Conservation (phyloP, 306 rosid genomes). For the Vachellia pachyceras region DNA sequence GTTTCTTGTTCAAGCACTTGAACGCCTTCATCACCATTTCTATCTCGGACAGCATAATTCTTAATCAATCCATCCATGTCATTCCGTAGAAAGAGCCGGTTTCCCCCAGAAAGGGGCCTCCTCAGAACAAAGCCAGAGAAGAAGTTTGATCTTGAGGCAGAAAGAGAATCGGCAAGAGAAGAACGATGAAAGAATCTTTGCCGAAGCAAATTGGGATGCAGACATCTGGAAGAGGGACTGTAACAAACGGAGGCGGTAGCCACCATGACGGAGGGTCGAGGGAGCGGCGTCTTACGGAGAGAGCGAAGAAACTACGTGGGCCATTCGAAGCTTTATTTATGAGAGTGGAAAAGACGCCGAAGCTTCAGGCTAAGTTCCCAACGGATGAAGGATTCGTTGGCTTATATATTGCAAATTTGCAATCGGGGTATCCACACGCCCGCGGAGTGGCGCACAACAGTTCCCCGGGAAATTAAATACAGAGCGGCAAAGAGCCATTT, state of each 20-base stretch:
- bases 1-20: slow-evolving; percentile 66
- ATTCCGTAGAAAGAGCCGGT: slow-evolving; percentile 32
- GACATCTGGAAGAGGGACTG: slow-evolving; percentile 38
- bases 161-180: slow-evolving; percentile 29
- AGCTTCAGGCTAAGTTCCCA: not conserved
- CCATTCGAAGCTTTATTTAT: not conserved
- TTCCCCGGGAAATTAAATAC: not conserved
- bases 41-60: slow-evolving; percentile 48
- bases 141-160: slow-evolving; percentile 43
- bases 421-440: not conserved
- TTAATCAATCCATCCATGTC: slow-evolving; percentile 47
- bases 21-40: slow-evolving; percentile 46
- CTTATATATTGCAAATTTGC: not conserved
- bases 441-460: not conserved
- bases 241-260: slow-evolving; percentile 16
- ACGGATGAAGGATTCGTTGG: not conserved
- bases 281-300: not conserved
- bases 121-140: slow-evolving; percentile 37
- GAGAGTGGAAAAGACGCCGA: not conserved
- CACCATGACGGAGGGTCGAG: slow-evolving; percentile 39
- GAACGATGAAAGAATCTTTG: slow-evolving; percentile 42
- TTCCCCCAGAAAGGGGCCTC: slow-evolving; percentile 28
- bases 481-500: not conserved
- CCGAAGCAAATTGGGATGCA: not conserved
- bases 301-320: not conserved